Evolutionary conservation across 495 filamentous ascomycete species (phyloP).

Genomic region (Chaetomium fimeti): DNA sequence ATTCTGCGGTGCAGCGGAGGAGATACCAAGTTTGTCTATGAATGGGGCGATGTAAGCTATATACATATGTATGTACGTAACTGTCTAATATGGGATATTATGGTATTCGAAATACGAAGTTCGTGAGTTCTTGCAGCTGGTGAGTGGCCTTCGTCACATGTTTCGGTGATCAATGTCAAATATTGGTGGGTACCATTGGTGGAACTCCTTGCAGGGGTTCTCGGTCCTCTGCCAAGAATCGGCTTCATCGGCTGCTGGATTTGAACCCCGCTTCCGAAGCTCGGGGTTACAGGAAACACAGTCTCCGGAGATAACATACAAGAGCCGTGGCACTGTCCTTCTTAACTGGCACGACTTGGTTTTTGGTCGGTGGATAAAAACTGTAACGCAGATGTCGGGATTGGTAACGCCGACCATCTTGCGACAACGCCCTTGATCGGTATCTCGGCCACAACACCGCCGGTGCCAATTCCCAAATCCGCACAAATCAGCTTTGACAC

Average conservation of each 20-base stretch:
- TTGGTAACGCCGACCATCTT: constrained; percentile 14
- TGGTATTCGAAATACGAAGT: neutral
- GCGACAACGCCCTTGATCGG: constrained; percentile 22
- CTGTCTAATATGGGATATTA: constrained; percentile 14
- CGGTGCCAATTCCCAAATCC: constrained; percentile 7
- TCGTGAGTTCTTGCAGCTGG: neutral
- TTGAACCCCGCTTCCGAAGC: no score
- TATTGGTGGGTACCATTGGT: no score
- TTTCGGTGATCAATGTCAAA: neutral
- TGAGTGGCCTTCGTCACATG: neutral
- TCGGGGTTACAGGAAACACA: no score
- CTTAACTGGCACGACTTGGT: no score
- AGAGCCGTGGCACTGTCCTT: no score
- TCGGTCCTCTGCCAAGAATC: no score
- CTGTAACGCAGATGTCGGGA: neutral
- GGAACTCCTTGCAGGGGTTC: no score
- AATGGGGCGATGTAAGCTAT: neutral
- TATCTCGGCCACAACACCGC: constrained; percentile 25
- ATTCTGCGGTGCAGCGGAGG: constrained; percentile 14
- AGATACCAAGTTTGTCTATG: constrained; percentile 16
- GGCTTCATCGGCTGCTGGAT: no score
- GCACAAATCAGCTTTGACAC: neutral
- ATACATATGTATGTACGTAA: constrained; percentile 19
- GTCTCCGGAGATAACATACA: no score
- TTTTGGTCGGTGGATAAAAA: no score